Conservation (phyloP, 2,329 filamentous ascomycete genomes). For the Diplodia corticola region DNA sequence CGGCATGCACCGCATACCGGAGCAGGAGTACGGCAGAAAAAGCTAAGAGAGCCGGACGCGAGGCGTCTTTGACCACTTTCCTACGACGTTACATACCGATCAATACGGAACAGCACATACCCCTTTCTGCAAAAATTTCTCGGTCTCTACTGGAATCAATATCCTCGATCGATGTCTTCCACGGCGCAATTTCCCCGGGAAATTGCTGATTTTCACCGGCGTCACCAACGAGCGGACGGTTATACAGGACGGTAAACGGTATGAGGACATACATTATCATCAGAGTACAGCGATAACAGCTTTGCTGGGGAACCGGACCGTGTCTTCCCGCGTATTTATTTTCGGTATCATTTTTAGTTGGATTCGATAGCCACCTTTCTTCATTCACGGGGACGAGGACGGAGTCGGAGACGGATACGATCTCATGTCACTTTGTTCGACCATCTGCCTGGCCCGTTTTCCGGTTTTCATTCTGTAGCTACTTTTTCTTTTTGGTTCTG, state of each 20-base stretch:
- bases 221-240: conserved; percentile 14
- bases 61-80: neutral
- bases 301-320: conserved; percentile 5
- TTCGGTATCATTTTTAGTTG: conserved; percentile 15
- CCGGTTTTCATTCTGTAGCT: conserved; percentile 26
- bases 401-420: neutral
- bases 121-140: neutral
- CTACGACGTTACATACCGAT: conserved; percentile 5
- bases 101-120: conserved; percentile 11
- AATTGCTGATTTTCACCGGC: conserved; percentile 18
- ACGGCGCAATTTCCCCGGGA: neutral
- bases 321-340: neutral
- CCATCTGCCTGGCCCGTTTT: neutral
- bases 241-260: conserved; percentile 19
- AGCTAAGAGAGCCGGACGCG: neutral
- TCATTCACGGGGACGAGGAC: conserved; percentile 8
- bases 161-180: conserved; percentile 7
- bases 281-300: conserved; percentile 11
- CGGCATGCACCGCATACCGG: conserved; percentile 37
- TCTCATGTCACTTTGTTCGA: conserved; percentile 5
- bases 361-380: conserved; percentile 1
- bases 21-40: conserved; percentile 26
- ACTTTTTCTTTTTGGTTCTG: neutral
- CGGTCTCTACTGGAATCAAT: conserved; percentile 22
- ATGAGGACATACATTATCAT: conserved; percentile 17